Base-by-base conservation (phyloP, 2,329 filamentous ascomycete species). In the Phialophora macrospora region DNA sequence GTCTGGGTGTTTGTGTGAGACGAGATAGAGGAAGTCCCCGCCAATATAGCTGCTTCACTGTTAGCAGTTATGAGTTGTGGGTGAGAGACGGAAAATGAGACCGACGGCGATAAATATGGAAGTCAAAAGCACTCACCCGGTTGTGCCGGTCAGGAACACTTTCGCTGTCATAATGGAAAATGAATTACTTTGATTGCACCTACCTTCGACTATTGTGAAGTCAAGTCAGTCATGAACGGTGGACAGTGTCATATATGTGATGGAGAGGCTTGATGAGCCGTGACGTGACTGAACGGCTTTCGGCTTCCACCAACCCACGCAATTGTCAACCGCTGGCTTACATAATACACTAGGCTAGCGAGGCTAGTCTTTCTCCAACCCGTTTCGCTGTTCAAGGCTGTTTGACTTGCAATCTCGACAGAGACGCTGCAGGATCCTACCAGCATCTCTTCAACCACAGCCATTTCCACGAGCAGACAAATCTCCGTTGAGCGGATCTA, bases 21-120 rank as follows among this genome's bases (percentile, higher is more conserved):
- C 71, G 4, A 76, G 75, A 66, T 80, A 80, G n/a, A 85, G 76
- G 46, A 80, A 77, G 58, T 83, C 82, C 34, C 84, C 83, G 5
- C 83, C 83, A 55, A 85, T 84, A 71, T 84, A 85, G 34, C 83
- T 52, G 48, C 48, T 24, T 28, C 48, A 52, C 9, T 17, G 20
- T 52, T 52, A 52, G 48, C 48, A 44, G 48, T 26, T 11, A 14
- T 12, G 22, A 52, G 48, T 2, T 52, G 22, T 28, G 22, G 20
- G 48, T 12, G 22, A 24, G 20, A 24, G 48, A 1, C 48, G 4
- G 22, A 26, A 17, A 12, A 26, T 2, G 48, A 17, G 20, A 52
- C 26, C 14, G 4, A 26, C 20, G 20, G 48, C 44, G 6, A 26
- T 7, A 26, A 8, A 44, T 44, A 20, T n/a, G 48, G 12, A 24